Evolutionary conservation across 305 asterid genomes (phyloP), one percentile per base, ranked within the genome.

Genomic region (Fraxinus baroniana): DNA sequence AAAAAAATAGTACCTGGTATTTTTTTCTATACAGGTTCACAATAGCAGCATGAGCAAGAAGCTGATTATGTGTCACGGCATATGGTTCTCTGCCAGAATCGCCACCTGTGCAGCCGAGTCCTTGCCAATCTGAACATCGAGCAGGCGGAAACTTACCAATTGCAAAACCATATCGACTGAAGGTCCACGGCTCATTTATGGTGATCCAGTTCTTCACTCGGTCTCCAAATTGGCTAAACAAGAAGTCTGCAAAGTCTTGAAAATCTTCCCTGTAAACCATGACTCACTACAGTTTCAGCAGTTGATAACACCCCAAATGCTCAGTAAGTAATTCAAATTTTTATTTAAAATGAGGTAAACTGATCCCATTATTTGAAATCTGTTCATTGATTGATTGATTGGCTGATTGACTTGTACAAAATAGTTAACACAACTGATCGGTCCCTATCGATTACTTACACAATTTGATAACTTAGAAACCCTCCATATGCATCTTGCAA

Each of bases 191-290:
- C 80, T 91, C 94, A 13, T 91, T 91, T 74, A 87, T 72, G 0
- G 93, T 90, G 71, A 91, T 82, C 93, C 94, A 91, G 62, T 83
- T 77, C 81, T 90, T 91, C 44, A 91, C 91, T 24, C 94, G 87
- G 77, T 91, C 93, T 0, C 94, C 93, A 77, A 86, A 90, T 76
- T 84, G 77, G 22, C 66, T 36, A 84, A 91, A 91, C 49, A 85
- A 64, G 7, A 90, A 44, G 77, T 90, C 84, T 9, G 93, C 86
- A 8, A 90, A 90, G 77, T 85, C 83, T 73, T 37, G 78, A 72
- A 88, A 86, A 64, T 89, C 91, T 4, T 6, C 83, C 89, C 94
- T 89, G 86, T 24, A 13, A 7, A 37, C 37, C 22, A 81, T 36
- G 36, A 17, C 37, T 68, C 74, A 68, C 37, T 13, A 68, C 74